Evolutionary conservation across 345 rosid genomes (phyloP), one percentile per base, ranked within the genome.

Genomic region (Gossypium stocksii): DNA sequence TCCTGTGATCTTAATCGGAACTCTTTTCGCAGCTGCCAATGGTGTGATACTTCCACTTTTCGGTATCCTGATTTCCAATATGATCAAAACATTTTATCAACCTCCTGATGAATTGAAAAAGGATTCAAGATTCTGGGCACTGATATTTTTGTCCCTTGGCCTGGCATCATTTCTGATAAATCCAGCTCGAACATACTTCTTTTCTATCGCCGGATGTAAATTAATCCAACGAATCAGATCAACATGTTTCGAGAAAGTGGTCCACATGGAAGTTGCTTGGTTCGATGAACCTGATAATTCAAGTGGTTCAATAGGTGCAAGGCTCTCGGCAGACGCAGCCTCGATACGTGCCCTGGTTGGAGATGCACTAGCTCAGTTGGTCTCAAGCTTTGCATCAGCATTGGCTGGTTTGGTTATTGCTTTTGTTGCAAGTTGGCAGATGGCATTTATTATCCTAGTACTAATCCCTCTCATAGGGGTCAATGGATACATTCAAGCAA

Each of bases 241-340:
- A 1, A 81, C 88, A 76, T 92, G 97, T 77, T 94, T 92, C 74
- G 89, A 90, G 89, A 94, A 87, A 82, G 94, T 90, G 52, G 87
- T 94, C 77, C 77, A 51, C 63, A 94, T 92, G 98, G 97, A 94
- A 80, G 85, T 92, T 66, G 83, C 91, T 23, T 94, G 97, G 94
- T 92, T 92, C 12, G 97, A 94, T 77, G 91, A 85, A 44, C 85
- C 90, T 15, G 83, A 84, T 51, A 88, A 94, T 80, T 94, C 97
- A n/a, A 94, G 93, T 66, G 94, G 97, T 27, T 74, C 87, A 41
- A 83, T 92, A 51, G 97, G 98, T 34, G 86, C 98, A n/a, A 89
- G 90, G 72, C 92, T 92, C 4, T 92, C 97, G 3, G 91, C 93
- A 52, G 97, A 94, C 76, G 97, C 97, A 71, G 91, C 97, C 41